Percentiles rank a stretch among this genome's conserved stretches.
phyloP scores from a whole-genome alignment of 805 yeast genomes.

The Schwanniomyces vanrijiae region DNA sequence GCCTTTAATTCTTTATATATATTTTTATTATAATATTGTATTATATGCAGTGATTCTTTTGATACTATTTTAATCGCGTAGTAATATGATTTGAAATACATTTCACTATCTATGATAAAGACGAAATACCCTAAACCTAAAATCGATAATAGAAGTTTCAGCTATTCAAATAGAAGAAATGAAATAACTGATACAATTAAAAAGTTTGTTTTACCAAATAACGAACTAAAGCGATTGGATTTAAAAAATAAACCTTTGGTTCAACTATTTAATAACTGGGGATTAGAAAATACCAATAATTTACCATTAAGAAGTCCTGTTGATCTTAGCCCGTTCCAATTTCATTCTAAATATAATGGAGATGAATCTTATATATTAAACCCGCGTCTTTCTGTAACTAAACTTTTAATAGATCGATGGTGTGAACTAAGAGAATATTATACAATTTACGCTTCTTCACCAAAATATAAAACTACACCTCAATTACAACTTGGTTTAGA shows the following conservation, averaged over 20 bases:
- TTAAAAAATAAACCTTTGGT: conserved; percentile 1
- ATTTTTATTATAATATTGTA: not conserved
- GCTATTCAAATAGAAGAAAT: not conserved
- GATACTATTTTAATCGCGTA: too few species aligned
- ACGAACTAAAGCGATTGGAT: not conserved
- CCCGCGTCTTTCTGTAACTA: conserved; percentile 59
- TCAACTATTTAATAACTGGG: conserved; percentile 2
- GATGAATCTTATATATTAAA: conserved; percentile 18
- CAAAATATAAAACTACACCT: conserved; percentile 22
- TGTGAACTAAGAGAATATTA: conserved; percentile 65
- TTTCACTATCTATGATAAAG: not conserved
- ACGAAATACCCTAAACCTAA: not conserved
- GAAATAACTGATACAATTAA: not conserved
- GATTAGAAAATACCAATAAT: not conserved
- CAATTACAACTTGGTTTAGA: conserved; percentile 48
- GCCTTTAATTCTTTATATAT: not conserved
- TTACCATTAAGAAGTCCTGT: conserved; percentile 16
- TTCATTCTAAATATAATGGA: conserved; percentile 22
- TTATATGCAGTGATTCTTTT: not conserved
- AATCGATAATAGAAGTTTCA: not conserved
- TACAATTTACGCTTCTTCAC: conserved; percentile 48
- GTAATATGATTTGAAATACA: too few species aligned
- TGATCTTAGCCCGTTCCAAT: conserved; percentile 22
- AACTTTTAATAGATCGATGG: conserved; percentile 58
- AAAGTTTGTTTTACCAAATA: conserved; percentile 1